phyloP scores from a whole-genome alignment of 208 protist genomes.

The Strigomonas culicis region DNA sequence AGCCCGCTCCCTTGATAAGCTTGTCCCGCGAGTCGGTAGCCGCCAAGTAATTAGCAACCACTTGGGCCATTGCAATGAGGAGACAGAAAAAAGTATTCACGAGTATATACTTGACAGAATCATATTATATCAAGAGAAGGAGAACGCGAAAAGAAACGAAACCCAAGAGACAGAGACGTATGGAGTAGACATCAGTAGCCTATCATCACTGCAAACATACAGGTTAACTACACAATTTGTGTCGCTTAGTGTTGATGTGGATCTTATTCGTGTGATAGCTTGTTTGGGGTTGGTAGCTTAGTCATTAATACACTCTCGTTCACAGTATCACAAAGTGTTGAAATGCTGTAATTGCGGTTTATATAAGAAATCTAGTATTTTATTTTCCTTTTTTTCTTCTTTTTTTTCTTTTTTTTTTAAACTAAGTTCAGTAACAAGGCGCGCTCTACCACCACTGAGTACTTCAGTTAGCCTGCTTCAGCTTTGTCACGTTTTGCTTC shows the following conservation, averaged over 20 bases:
- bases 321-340: slow-evolving; percentile 10
- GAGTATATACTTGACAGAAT: background rate
- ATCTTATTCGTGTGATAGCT: too few species aligned
- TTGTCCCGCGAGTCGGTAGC: slow-evolving; percentile 74
- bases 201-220: too few species aligned
- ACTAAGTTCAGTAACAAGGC: too few species aligned
- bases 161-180: too few species aligned
- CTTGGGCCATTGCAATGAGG: slow-evolving; percentile 15
- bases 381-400: background rate
- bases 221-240: too few species aligned
- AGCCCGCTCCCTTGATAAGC: slow-evolving; percentile 67
- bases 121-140: background rate
- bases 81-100: background rate
- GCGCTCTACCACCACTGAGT: too few species aligned
- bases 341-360: slow-evolving; percentile 10
- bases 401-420: slow-evolving; percentile 5
- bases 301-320: too few species aligned
- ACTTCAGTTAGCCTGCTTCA: slow-evolving; percentile 28
- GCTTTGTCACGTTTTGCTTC: slow-evolving; percentile 44
- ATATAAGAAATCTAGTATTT: slow-evolving; percentile 2
- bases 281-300: too few species aligned
- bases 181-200: too few species aligned
- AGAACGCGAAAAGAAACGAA: background rate
- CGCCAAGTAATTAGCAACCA: slow-evolving; percentile 45
- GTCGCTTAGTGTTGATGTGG: too few species aligned